Base-by-base conservation (phyloP, 805 yeast genomes). In the Kazachstania psychrophila region DNA sequence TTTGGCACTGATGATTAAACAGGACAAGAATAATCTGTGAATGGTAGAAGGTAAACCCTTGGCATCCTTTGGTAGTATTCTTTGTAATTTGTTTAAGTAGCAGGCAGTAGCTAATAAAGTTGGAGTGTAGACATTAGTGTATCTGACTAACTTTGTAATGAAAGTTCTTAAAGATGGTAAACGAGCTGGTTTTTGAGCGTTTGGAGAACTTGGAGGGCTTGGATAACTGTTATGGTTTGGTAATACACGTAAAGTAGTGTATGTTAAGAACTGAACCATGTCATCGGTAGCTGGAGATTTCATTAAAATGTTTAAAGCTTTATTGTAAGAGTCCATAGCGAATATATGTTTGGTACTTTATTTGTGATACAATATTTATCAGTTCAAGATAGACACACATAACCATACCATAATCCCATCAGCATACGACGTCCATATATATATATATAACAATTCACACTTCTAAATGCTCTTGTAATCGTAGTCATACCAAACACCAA, bases 101-200 rank as follows among this genome's bases (percentile, higher is more conserved):
- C 80, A 78, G 37, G 77, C 68, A 4, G 89, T 78, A 11, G 85
- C 68, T 72, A 82, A 70, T 46, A 82, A 64, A 13, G 88, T 81
- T 27, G 88, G 86, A 3, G 87, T 77, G 58, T 80, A 77, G n/a
- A 82, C 86, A 50, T 79, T 79, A 22, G 87, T 77, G 63, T 79
- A 73, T 53, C 82, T 70, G 26, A 82, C 85, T 52, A 82, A 64
- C 49, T 70, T 75, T 41, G 80, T 73, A 50, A 82, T 76, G 60
- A 82, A 82, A 0, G 83, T 74, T 79, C 75, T 77, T 45, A 82
- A 65, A 6, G 87, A 78, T 10, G 89, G 88, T 37, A 65, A 37
- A 20, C 48, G 46, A 20, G 7, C 35, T 27, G 5, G 38, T 29
- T 12, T 41, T 36, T 1, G 23, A 15, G 9, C 23, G 9, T 59